These are phyloP conservation scores for Lagenaria siceraria DNA, from an alignment of 306 rosid species.

Conservation along the genomic window DNA sequence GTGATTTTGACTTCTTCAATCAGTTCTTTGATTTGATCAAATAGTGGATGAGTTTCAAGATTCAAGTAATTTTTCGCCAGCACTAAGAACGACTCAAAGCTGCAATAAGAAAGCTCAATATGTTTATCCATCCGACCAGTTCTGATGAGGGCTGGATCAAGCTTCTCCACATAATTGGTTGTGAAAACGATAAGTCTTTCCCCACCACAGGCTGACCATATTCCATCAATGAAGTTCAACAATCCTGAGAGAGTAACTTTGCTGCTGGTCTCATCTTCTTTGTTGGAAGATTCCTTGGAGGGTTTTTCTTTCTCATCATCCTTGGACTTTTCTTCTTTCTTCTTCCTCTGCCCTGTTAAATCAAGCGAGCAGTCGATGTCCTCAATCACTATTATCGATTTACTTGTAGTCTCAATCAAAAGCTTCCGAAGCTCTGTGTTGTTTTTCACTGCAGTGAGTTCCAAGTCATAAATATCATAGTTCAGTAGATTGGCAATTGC, in stretches of 20 bases:
- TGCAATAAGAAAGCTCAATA: conserved; percentile 63
- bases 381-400: conserved; percentile 80
- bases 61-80: conserved; percentile 60
- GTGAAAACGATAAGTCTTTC: conserved; percentile 78
- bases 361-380: conserved; percentile 89
- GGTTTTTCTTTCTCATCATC: conserved; percentile 41
- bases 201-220: conserved; percentile 78
- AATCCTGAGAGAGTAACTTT: conserved; percentile 85
- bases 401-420: conserved; percentile 72
- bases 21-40: conserved; percentile 33
- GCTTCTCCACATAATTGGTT: conserved; percentile 72
- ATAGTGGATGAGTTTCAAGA: conserved; percentile 40
- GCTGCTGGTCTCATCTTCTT: conserved; percentile 46
- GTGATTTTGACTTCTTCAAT: conserved; percentile 41
- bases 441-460: conserved; percentile 84
- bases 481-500: conserved; percentile 71
- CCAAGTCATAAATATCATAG: conserved; percentile 77
- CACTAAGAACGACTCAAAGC: conserved; percentile 57
- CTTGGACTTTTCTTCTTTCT: conserved; percentile 25
- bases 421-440: conserved; percentile 80
- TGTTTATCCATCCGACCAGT: conserved; percentile 90
- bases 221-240: conserved; percentile 79
- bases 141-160: conserved; percentile 77
- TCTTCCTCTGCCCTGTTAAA: conserved; percentile 84
- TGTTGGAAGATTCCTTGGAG: conserved; percentile 28